Base-by-base conservation (phyloP, 2,329 filamentous ascomycete species). In the Tolypocladium ovalisporum region DNA sequence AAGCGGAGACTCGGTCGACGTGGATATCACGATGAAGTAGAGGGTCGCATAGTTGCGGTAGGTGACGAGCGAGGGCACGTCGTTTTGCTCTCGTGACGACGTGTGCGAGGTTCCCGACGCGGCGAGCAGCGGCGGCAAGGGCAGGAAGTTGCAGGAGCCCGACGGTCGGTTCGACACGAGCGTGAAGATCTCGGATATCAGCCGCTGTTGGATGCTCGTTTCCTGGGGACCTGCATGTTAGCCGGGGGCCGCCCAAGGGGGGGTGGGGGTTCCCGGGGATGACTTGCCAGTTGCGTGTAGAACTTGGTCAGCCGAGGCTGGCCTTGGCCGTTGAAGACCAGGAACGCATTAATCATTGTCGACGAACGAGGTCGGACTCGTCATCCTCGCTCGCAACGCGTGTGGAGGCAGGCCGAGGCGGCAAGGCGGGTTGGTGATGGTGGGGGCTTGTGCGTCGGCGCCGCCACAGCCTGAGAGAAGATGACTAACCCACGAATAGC, bases 1-100 rank as follows among this genome's bases (percentile, higher is more conserved):
- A 3, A 99, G 86, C 0, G 94, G 94, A 1, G 90, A 96, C 74
- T 99, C 94, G 59, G 94, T 97, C 6, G 91, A 90, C 5, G 95
- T 99, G 39, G 88, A 94, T 68, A 99, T 99, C 70, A 99, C 80
- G 73, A 99, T 99, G 77, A 99, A 99, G 76, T 95, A 97, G 60
- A 99, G 87, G 0, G 94, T 99, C 12, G 94, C 94, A 70, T 97
- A 99, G 79, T 96, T 90, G 58, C 94, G 90, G 79, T 99, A 99
- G 10, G 94, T 97, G 52, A 99, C 91, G 59, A 97, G 88, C 7
- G 91, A 94, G 12, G 94, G 94, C 13, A 91, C 88, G 74, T 97
- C 94, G 69, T 90, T 92, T 74, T 88, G 83, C 57, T 84, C 86
- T 42, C 86, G 82, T 65, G 82, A 83, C 67, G 73, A 87, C 73